phyloP scores from a whole-genome alignment of 176 grass and related monocot genomes.

The Avena insularis region DNA sequence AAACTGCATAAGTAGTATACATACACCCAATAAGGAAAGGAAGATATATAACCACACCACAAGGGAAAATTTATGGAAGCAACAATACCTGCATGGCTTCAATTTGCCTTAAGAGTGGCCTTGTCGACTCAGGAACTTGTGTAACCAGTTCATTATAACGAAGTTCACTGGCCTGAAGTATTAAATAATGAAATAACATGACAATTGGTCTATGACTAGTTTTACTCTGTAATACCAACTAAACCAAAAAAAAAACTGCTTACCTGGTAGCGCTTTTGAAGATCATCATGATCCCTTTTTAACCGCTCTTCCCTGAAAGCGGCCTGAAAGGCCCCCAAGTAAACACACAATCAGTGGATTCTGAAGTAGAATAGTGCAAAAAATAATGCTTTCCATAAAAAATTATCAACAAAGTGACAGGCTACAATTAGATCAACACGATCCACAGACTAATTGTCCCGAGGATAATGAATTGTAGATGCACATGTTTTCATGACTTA shows the following conservation, averaged over 20 bases:
- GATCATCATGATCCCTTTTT: slow-evolving; percentile 90
- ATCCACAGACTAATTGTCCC: slow-evolving; percentile 5
- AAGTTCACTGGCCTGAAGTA: slow-evolving; percentile 86
- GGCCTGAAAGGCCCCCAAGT: slow-evolving; percentile 56
- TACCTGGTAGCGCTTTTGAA: slow-evolving; percentile 99
- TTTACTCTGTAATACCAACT: slow-evolving; percentile 31
- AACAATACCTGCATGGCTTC: slow-evolving; percentile 98
- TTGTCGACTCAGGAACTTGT: slow-evolving; percentile 97
- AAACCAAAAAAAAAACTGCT: slow-evolving; percentile 32
- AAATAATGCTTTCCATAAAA: slow-evolving; percentile 6
- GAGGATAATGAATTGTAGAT: background rate
- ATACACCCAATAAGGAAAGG: background rate
- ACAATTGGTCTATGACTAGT: slow-evolving; percentile 19
- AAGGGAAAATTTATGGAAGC: slow-evolving; percentile 29
- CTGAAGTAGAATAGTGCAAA: background rate
- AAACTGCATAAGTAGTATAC: background rate
- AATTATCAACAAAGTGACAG: background rate
- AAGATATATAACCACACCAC: slow-evolving; percentile 30
- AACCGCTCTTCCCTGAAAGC: slow-evolving; percentile 95
- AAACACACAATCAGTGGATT: background rate
- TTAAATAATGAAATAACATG: slow-evolving; percentile 24
- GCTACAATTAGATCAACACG: slow-evolving; percentile 25
- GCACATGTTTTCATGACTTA: slow-evolving; percentile 50
- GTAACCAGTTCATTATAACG: slow-evolving; percentile 97
- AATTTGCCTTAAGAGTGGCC: slow-evolving; percentile 95